These are phyloP conservation scores for Cucurbita pepo DNA, from an alignment of 306 rosid genomes.

Conservation along the genomic window DNA sequence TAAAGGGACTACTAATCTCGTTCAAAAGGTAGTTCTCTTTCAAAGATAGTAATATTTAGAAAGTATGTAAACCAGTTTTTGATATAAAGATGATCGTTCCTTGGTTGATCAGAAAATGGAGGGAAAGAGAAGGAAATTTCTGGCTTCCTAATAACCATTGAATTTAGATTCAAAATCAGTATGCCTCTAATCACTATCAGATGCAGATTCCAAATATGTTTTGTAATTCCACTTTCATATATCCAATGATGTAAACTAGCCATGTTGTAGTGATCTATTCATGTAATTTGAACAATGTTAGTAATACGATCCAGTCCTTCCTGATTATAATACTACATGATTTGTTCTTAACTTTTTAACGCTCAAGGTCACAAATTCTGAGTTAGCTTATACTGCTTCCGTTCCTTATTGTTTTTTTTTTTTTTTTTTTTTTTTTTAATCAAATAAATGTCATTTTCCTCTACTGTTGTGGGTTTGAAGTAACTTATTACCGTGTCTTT, in stretches of 20 bases:
- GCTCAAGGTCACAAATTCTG: not conserved
- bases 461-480: not conserved
- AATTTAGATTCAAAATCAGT: not conserved
- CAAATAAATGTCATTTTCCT: not conserved
- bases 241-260: not conserved
- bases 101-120: slow-evolving; percentile 3
- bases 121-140: not conserved
- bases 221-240: not conserved
- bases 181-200: too few relatives aligned
- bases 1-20: slow-evolving; percentile 59
- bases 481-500: not conserved
- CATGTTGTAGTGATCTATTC: not conserved
- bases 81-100: not conserved
- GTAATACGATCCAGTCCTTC: not conserved
- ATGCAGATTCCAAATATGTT: not conserved
- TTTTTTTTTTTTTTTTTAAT: not conserved
- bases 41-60: not conserved
- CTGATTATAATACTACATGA: not conserved
- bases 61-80: not conserved
- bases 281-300: not conserved
- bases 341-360: not conserved
- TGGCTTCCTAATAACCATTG: not conserved
- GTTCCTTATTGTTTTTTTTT: not conserved
- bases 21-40: slow-evolving; percentile 50
- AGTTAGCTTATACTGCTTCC: not conserved